Evolutionary conservation across 208 protist genomes (phyloP).

Genomic region (Trypanosoma platydactyli): DNA sequence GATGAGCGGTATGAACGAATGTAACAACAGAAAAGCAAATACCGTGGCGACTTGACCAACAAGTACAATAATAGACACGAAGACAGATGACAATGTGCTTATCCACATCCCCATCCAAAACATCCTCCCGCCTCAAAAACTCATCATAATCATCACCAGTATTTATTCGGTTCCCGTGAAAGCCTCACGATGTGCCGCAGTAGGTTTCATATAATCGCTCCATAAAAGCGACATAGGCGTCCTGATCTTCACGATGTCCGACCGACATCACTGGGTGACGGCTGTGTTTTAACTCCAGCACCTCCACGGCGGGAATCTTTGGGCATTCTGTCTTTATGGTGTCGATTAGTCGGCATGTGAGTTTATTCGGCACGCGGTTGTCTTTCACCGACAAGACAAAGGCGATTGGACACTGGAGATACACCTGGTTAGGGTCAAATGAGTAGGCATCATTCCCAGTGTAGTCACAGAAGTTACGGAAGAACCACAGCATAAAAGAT

Average conservation of each 20-base stretch:
- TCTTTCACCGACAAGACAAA: constrained; percentile 83
- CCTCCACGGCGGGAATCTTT: constrained; percentile 80
- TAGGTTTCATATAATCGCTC: constrained; percentile 77
- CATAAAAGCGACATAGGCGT: constrained; percentile 80
- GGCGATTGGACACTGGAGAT: constrained; percentile 73
- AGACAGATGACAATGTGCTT: no score
- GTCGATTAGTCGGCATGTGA: constrained; percentile 71
- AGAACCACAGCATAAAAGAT: constrained; percentile 65
- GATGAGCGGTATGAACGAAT: no score
- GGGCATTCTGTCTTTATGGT: constrained; percentile 52
- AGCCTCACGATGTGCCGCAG: constrained; percentile 27
- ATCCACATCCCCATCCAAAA: no score
- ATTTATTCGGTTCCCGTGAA: no score
- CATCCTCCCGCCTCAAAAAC: no score
- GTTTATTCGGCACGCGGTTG: constrained; percentile 65
- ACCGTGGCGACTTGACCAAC: no score
- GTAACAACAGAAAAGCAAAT: no score
- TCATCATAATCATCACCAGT: no score
- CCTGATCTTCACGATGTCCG: constrained; percentile 72
- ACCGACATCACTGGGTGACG: constrained; percentile 78
- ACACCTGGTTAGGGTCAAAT: constrained; percentile 51
- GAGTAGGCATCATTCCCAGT: constrained; percentile 48
- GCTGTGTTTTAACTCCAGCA: constrained; percentile 74
- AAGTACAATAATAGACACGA: no score
- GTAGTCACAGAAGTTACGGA: constrained; percentile 73